Evolutionary conservation across 2,329 filamentous ascomycete genomes (phyloP), one percentile per base, ranked within the genome.

Genomic region (Diaporthe caulivora): DNA sequence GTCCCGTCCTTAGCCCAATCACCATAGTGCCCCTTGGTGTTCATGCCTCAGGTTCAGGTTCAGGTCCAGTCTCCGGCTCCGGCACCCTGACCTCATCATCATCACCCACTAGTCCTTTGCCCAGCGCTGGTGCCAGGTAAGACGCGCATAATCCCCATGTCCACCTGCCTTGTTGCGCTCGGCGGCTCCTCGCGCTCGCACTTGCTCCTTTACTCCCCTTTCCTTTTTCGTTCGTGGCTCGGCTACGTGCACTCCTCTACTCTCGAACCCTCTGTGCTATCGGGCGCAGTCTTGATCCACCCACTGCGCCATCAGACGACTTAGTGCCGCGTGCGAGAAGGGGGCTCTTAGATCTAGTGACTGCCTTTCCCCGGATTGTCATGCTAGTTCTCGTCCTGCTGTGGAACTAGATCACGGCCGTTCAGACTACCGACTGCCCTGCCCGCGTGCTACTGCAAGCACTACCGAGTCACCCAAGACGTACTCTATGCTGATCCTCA

Each of bases 401-500:
- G 80, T 82, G 79, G 72, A 76, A 81, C 80, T 75, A 72, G 75
- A 68, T 75, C 75, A 81, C 75, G 34, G 37, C 55, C 69, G 55
- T 71, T 71, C 47, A 62, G 44, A 54, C 69, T 53, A 60, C 55
- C 55, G 47, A 71, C 69, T 53, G 69, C 69, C 44, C 37, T 62
- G 53, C 55, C 55, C 69, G 34, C 55, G 34, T 71, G 58, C 69
- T 71, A 71, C 55, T 71, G 69, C 69, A 54, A 60, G 44, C 69
- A 71, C 54, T 58, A 31, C 57, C 54, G 60, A 68, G 42, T 34
- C 54, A 47, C 51, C 37, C 53, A 18, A 54, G 44, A 69, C 80
- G 79, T 83, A 78, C 78, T 74, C 73, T 77, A 79, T 80, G 76
- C 79, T 81, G 76, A 81, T 75, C 75, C 75, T 77, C 76, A 76